Percentiles rank a stretch among this genome's conserved stretches.
These are phyloP conservation scores for Immersiporthe knoxdaviesiana DNA, from an alignment of 2,329 filamentous ascomycete genomes.

Conservation along the genomic window DNA sequence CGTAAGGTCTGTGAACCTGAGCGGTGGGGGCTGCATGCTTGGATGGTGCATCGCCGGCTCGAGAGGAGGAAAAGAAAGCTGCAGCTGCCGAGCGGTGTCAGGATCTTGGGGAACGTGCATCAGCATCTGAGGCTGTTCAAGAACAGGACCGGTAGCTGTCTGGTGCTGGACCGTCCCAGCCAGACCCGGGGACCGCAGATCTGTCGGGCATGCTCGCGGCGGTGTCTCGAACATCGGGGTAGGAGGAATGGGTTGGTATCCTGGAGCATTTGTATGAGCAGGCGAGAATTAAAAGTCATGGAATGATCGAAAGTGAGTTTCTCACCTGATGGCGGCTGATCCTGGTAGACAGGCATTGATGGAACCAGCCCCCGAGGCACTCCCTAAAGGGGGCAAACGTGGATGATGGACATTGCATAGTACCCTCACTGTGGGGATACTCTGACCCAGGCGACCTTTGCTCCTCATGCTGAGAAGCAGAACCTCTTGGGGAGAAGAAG, in stretches of 20 bases:
- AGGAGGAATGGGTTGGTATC: slow-evolving; percentile 19
- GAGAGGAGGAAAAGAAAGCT: slow-evolving; percentile 20
- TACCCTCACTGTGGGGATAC: slow-evolving; percentile 18
- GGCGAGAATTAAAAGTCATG: neutral
- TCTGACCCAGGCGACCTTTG: slow-evolving; percentile 20
- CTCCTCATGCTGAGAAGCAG: slow-evolving; percentile 2
- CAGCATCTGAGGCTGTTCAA: slow-evolving; percentile 18
- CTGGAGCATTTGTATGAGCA: slow-evolving; percentile 17
- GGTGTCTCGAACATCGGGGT: slow-evolving; percentile 16
- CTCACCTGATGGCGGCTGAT: slow-evolving; percentile 19
- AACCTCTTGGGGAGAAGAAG: slow-evolving; percentile 7
- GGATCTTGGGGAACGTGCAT: slow-evolving; percentile 15
- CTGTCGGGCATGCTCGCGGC: slow-evolving; percentile 19
- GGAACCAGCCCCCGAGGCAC: slow-evolving; percentile 13
- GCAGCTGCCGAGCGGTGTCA: slow-evolving; percentile 27
- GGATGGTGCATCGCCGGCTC: slow-evolving; percentile 20
- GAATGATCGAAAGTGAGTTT: neutral
- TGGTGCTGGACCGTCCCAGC: slow-evolving; percentile 14
- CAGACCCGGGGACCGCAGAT: slow-evolving; percentile 16
- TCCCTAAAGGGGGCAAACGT: slow-evolving; percentile 14
- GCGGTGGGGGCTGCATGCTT: slow-evolving; percentile 30
- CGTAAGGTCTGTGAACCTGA: slow-evolving; percentile 43
- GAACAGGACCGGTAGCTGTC: slow-evolving; percentile 25
- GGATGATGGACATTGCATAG: slow-evolving; percentile 1
- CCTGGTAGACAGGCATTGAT: slow-evolving; percentile 11